Evolutionary conservation across 2,329 filamentous ascomycete genomes (phyloP).

Genomic region (Alternaria conjuncta): DNA sequence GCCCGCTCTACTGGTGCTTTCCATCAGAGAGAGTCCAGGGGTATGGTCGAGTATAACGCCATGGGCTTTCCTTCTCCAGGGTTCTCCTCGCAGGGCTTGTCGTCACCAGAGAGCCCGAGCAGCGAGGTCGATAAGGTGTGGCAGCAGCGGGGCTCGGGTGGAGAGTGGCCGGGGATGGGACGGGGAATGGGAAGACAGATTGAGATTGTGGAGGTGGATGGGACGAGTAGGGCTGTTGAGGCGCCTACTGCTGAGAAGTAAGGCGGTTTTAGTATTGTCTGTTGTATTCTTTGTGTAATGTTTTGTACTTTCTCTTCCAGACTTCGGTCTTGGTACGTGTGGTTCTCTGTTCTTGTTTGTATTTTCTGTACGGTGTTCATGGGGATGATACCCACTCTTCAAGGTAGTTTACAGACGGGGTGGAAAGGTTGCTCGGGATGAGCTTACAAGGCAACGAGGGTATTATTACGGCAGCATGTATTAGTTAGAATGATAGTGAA

Average conservation of each 20-base stretch:
- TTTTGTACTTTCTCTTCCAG: not conserved
- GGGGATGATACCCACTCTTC: not conserved
- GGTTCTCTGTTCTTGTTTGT: not conserved
- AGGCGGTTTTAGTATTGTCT: not conserved
- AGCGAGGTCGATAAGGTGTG: slow-evolving; percentile 12
- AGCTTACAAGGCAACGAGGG: not conserved
- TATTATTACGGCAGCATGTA: not conserved
- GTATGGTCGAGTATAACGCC: slow-evolving; percentile 14
- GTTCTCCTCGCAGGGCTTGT: not conserved
- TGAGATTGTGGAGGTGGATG: slow-evolving; percentile 20
- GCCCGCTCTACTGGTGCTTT: not conserved
- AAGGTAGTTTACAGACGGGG: not conserved
- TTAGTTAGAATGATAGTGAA: not conserved
- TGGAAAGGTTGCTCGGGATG: not conserved
- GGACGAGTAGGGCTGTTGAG: slow-evolving; percentile 13
- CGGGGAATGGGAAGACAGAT: not conserved
- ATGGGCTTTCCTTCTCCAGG: slow-evolving; percentile 9
- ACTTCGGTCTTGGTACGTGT: not conserved
- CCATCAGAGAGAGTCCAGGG: not conserved
- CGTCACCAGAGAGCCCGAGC: not conserved
- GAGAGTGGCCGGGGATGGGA: slow-evolving; percentile 12
- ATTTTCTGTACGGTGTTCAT: not conserved
- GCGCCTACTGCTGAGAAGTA: slow-evolving; percentile 3
- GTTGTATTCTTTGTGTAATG: not conserved
- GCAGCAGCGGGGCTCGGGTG: not conserved